phyloP scores from a whole-genome alignment of 768 basidiomycete species.

The Suillus subluteus region DNA sequence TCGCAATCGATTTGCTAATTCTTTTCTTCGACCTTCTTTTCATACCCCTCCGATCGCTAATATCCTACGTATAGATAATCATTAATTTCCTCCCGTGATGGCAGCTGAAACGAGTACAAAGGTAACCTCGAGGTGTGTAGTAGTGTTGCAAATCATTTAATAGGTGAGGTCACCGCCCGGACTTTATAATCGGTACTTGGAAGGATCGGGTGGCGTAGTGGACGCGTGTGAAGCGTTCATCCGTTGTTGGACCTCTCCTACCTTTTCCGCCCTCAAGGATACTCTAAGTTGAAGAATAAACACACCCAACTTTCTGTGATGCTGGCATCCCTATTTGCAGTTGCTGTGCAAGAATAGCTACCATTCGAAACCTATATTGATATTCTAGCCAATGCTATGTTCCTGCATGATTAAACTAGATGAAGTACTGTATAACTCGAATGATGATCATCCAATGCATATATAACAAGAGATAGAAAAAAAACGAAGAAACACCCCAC shows the following conservation, averaged over 20 bases:
- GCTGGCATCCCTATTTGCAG: not conserved
- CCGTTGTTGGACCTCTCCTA: not conserved
- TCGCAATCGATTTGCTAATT: conserved; percentile 30
- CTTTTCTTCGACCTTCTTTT: conserved; percentile 11
- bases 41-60: conserved; percentile 10
- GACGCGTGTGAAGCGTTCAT: not conserved
- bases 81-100: conserved; percentile 1
- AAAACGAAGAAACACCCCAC: conserved; percentile 1
- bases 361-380: not conserved
- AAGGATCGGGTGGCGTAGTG: not conserved
- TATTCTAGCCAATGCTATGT: not conserved
- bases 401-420: not conserved
- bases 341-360: not conserved
- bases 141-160: not conserved
- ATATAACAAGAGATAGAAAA: conserved; percentile 11
- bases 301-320: not conserved
- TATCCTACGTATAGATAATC: conserved; percentile 25
- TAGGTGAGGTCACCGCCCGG: not conserved
- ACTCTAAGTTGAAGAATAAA: not conserved
- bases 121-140: not conserved
- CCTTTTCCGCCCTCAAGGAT: not conserved
- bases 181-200: not conserved
- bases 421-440: conserved; percentile 4
- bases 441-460: conserved; percentile 18
- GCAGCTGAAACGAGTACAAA: not conserved